Evolutionary conservation across 768 basidiomycete genomes (phyloP), one percentile per base, ranked within the genome.

Genomic region (Leccinellum albellum): DNA sequence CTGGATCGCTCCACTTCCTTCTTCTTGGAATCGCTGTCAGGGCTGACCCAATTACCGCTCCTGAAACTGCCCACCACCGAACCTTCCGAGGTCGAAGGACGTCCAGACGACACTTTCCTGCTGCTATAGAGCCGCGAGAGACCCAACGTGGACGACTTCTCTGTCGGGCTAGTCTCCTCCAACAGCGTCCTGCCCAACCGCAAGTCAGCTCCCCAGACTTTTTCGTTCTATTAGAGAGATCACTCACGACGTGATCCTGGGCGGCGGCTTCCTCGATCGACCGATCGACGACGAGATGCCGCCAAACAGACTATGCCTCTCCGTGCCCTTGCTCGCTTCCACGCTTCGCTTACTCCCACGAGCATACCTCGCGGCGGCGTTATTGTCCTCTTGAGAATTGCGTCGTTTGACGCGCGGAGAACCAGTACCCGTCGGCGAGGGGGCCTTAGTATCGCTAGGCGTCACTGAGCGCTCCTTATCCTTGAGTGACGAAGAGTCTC

Each of bases 241-340:
- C 46, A 78, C 86, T 64, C 66, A 87, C 87, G 75, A 64, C 23
- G 85, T 82, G 61, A 85, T 85, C 70, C 82, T 82, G 17, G 91
- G 92, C 0, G 92, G 80, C 1, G 94, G 94, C 69, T 97, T 95
- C 61, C 94, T 75, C 40, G 76, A 74, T 69, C 87, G 88, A 28
- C 85, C 82, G 53, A 90, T 66, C 6, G 85, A 75, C 1, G 83
- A 80, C 12, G 75, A 84, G 3, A 83, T 71, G 20, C 78, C 80
- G 14, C 89, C 90, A 66, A 97, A 96, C 64, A 96, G 85, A 65
- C 92, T 94, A 58, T 90, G 70, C n/a, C 90, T 76, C 42, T 89
- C 87, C 4, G 75, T 65, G 13, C 69, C 66, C 53, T 75, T 78
- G 61, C 72, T 61, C 10, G 63, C 75, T 51, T 88, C 87, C 15